phyloP scores from a whole-genome alignment of 2,329 filamentous ascomycete genomes.

The Escovopsis sp. region DNA sequence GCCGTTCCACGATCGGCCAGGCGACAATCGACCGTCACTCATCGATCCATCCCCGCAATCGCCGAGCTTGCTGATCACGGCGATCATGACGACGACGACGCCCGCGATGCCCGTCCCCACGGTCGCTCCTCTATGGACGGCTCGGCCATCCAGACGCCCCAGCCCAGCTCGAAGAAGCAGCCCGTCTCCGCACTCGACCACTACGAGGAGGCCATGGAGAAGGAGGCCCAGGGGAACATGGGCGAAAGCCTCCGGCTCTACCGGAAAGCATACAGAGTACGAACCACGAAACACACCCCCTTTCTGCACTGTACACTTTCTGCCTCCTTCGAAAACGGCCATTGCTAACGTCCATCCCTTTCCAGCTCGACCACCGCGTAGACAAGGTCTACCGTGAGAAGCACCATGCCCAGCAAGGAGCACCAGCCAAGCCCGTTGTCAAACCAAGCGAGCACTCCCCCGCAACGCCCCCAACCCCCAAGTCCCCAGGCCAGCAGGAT shows the following conservation, averaged over 20 bases:
- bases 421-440: constrained; percentile 27
- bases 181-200: constrained; percentile 67
- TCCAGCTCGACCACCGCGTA: constrained; percentile 66
- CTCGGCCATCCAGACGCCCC: no score
- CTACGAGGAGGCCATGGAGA: constrained; percentile 83
- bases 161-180: constrained; percentile 1
- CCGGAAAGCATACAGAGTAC: constrained; percentile 73
- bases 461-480: constrained; percentile 16
- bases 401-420: constrained; percentile 52
- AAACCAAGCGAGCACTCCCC: constrained; percentile 11
- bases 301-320: no score
- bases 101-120: constrained; percentile 3
- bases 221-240: constrained; percentile 69
- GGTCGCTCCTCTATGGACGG: constrained; percentile 5
- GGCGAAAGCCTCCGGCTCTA: constrained; percentile 84
- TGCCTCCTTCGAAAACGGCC: no score
- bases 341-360: neutral
- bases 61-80: no score
- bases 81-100: constrained; percentile 4
- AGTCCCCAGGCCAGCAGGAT: constrained; percentile 21
- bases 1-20: neutral
- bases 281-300: no score
- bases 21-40: neutral
- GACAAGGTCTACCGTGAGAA: constrained; percentile 83
- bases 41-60: neutral